These are phyloP conservation scores for Phytopythium chamaehyphon DNA, from an alignment of 352 stramenopile species.

Conservation along the genomic window DNA sequence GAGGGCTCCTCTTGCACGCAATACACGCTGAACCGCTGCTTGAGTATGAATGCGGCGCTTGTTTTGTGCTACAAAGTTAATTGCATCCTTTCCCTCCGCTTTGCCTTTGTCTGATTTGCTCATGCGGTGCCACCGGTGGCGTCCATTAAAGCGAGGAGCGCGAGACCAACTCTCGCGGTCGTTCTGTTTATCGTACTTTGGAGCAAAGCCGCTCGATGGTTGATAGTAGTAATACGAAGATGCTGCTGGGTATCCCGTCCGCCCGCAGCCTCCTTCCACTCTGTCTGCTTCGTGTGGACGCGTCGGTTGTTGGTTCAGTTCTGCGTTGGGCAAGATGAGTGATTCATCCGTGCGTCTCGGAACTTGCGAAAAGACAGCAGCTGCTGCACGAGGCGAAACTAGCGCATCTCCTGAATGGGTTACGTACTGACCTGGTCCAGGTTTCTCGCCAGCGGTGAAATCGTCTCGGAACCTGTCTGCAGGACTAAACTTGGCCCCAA, in stretches of 20 bases:
- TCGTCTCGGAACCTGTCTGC: slow-evolving; percentile 55
- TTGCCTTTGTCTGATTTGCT: not conserved
- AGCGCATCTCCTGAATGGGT: slow-evolving; percentile 22
- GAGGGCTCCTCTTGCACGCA: slow-evolving; percentile 5
- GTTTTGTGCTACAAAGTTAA: slow-evolving; percentile 31
- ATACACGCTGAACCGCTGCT: slow-evolving; percentile 18
- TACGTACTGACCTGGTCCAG: slow-evolving; percentile 50
- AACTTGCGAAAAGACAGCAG: slow-evolving; percentile 49
- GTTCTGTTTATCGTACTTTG: slow-evolving; percentile 13
- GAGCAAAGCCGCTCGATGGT: slow-evolving; percentile 31
- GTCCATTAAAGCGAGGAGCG: slow-evolving; percentile 27
- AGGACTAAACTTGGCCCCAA: slow-evolving; percentile 47
- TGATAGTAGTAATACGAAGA: slow-evolving; percentile 41
- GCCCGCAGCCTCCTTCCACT: not conserved
- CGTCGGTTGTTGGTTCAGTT: not conserved
- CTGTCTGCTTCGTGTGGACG: not conserved
- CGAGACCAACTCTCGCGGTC: slow-evolving; percentile 40
- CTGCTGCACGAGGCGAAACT: slow-evolving; percentile 18
- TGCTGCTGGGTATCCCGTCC: not conserved
- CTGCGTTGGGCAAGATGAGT: not conserved
- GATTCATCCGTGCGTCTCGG: slow-evolving; percentile 25
- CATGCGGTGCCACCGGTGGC: slow-evolving; percentile 1
- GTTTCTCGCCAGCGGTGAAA: slow-evolving; percentile 25
- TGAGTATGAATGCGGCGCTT: slow-evolving; percentile 21
- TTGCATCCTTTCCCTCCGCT: not conserved